Evolutionary conservation across 177 flowering plant species (phyloP), one percentile per base, ranked within the genome.

Genomic region (Vitis hybrid): DNA sequence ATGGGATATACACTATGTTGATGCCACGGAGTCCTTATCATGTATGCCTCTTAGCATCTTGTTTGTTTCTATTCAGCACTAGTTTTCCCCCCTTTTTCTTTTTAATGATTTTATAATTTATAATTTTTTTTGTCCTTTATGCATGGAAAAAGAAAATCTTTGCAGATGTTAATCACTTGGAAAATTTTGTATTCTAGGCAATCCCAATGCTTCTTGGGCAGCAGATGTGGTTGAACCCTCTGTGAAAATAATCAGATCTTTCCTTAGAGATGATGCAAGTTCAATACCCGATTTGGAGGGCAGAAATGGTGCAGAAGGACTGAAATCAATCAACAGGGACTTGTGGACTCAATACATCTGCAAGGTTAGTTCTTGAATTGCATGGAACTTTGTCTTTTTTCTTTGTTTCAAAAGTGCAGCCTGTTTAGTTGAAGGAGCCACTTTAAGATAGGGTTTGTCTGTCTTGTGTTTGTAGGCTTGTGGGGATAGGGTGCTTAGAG

Each of bases 291-390:
- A 75, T 32, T 50, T 64, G 45, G 73, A 56, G 60, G 69, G n/a
- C 6, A 62, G 10, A 3, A 56, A 48, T 51, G 58, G 10, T 56
- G 17, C 56, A 15, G 71, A 55, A 17, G 75, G 30, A 56, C 60
- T 34, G 21, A 82, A 69, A 48, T 26, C 80, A 51, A 57, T 67
- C 26, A 70, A 81, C 49, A 87, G 89, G 73, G 94, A 93, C 75
- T 82, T 93, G 82, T 95, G 99, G 99, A 88, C 88, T 57, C 94
- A 83, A 75, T 80, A 86, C 74, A 68, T 74, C 1, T 95, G 99
- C 71, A 75, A 92, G 95, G 98, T 94, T 34, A 56, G 45, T 54
- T 12, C 48, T 57, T 56, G 10, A 39, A 52, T 23, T 30, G n/a
- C n/a, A 1, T 48, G 2, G 12, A 11, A 11, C 2, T 61, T 26